Evolutionary conservation across 225 moss, liverwort and hornwort species (phyloP).

Genomic region (Anthoceros angustus): DNA sequence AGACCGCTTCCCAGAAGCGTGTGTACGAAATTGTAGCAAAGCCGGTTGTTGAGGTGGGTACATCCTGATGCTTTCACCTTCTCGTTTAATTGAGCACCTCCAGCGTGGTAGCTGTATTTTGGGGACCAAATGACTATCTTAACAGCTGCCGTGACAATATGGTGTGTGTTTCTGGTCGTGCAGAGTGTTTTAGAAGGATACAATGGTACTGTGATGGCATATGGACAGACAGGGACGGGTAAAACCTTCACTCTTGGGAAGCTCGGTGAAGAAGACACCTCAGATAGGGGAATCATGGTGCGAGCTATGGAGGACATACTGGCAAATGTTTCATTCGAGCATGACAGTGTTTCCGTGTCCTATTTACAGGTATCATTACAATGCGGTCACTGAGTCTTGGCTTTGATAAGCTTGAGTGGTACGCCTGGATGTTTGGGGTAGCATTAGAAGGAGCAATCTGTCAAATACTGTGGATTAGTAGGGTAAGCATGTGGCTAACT

Average conservation of each 20-base stretch:
- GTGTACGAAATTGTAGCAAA: slow-evolving; percentile 99
- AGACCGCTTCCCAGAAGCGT: slow-evolving; percentile 92
- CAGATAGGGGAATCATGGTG: slow-evolving; percentile 98
- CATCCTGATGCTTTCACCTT: background rate
- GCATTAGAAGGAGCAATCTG: no score
- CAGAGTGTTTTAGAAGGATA: slow-evolving; percentile 98
- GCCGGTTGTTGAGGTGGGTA: slow-evolving; percentile 76
- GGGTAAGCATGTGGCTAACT: background rate
- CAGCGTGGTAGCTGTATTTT: background rate
- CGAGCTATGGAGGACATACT: slow-evolving; percentile 98
- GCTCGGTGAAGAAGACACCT: slow-evolving; percentile 77
- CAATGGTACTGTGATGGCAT: slow-evolving; percentile 98
- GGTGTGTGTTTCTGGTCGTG: background rate
- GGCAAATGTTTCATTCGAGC: slow-evolving; percentile 54
- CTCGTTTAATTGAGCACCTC: background rate
- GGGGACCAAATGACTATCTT: background rate
- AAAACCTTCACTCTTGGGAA: slow-evolving; percentile 91
- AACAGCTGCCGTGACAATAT: no score
- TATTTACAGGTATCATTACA: slow-evolving; percentile 60
- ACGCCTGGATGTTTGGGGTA: no score
- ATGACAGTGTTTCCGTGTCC: slow-evolving; percentile 84
- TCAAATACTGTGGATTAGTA: no score
- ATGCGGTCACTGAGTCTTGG: background rate
- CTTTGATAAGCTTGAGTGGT: no score
- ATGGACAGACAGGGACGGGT: slow-evolving; percentile 96